These are phyloP conservation scores for Penicillium roqueforti DNA, from an alignment of 495 filamentous ascomycete species.

Conservation along the genomic window DNA sequence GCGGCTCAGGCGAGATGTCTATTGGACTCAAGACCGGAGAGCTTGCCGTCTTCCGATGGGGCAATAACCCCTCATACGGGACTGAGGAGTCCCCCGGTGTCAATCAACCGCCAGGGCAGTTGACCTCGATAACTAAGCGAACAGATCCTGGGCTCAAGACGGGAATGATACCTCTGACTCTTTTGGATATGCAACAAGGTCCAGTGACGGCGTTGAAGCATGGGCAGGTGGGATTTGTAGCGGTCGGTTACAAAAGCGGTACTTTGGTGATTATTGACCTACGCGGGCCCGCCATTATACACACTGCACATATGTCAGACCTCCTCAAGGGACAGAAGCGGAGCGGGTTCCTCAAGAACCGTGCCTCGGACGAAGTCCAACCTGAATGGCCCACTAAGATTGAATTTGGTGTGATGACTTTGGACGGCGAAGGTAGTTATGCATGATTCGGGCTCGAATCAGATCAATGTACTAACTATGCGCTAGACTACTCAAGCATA, in stretches of 20 bases:
- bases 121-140: constrained; percentile 70
- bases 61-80: constrained; percentile 61
- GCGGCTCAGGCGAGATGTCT: constrained; percentile 76
- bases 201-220: constrained; percentile 72
- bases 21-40: constrained; percentile 79
- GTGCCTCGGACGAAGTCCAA: constrained; percentile 41
- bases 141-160: constrained; percentile 76
- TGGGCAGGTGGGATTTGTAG: constrained; percentile 89
- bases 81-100: constrained; percentile 53
- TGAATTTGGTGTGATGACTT: constrained; percentile 89
- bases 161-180: constrained; percentile 72
- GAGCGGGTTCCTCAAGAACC: constrained; percentile 57
- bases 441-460: background rate
- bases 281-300: constrained; percentile 84
- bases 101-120: constrained; percentile 47
- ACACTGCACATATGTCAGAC: constrained; percentile 60
- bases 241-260: constrained; percentile 76
- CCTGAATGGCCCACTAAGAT: constrained; percentile 71
- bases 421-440: constrained; percentile 71
- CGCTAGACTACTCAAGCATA: constrained; percentile 80
- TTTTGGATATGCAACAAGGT: constrained; percentile 79
- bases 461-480: constrained; percentile 17
- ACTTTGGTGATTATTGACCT: constrained; percentile 77
- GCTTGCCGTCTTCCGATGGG: constrained; percentile 84
- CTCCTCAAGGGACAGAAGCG: constrained; percentile 66